Base-by-base conservation (phyloP, 78 protist species). In the Planoprotostelium fungivorum region DNA sequence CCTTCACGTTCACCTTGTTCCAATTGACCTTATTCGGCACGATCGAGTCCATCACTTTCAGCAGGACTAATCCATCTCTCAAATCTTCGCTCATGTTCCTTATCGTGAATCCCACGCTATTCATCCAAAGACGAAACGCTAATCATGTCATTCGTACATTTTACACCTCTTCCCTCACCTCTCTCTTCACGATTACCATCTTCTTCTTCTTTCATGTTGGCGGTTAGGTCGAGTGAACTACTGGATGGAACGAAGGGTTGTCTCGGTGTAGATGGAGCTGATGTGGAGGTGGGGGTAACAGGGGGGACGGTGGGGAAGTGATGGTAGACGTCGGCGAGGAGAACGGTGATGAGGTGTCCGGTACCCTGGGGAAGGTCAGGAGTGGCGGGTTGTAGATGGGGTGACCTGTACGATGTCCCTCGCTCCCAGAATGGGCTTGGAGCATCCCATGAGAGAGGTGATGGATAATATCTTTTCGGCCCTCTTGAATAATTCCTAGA, bases 51-150 rank as follows among this genome's bases (percentile, higher is more conserved):
- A 94, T 35, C 29, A 93, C 91, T 84, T 89, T 38, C 84, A 94
- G 90, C 73, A 96, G 94, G 31, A 87, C 83, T 34, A 90, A 5
- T 0, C 96, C 97, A 36, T 93, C 93, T 35, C 88, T 34, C 34
- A 92, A 84, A 38, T 96, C 96, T 34, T 85, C 90, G 73, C 89
- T 88, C 89, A 96, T 63, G 92, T 90, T 84, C 88, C 84, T 87
- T 84, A 91, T 51, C 73, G 73, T 51, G 31, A 25, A 16, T 5
- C 73, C 73, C 73, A 51, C 16, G 73, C 73, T 51, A 16, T 51
- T 51, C 73, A 51, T 5, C 73, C 73, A 51, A 51, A 51, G 16
- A 51, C 73, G 73, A 16, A 51, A 51, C 5, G 73, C 73, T 51
- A 16, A 25, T 16, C 5, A 25, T 51, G 73, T 25, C 73, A 51